Evolutionary conservation across 306 rosid genomes (phyloP).

Genomic region (Mimosa bimucronata): DNA sequence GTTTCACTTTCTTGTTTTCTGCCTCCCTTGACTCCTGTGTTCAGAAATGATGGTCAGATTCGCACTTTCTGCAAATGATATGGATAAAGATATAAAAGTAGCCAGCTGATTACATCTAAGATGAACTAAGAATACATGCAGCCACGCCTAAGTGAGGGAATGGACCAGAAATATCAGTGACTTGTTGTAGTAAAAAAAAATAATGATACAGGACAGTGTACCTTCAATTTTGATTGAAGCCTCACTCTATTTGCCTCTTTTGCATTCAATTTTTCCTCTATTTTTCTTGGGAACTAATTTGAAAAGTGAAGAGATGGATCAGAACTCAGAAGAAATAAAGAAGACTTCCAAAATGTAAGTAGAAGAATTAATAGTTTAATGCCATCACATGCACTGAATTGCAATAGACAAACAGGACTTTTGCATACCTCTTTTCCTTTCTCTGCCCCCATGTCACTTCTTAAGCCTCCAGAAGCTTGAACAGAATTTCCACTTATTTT

Average conservation of each 20-base stretch:
- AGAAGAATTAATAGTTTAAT: not conserved
- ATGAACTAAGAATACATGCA: slow-evolving; percentile 7
- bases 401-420: not conserved
- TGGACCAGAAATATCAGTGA: slow-evolving; percentile 6
- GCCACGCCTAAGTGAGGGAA: slow-evolving; percentile 4
- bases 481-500: slow-evolving; percentile 53
- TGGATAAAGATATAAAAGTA: slow-evolving; percentile 7
- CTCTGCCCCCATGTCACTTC: slow-evolving; percentile 46
- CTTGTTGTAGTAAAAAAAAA: not conserved
- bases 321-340: slow-evolving; percentile 23
- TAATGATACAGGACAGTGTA: slow-evolving; percentile 28
- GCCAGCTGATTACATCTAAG: not conserved
- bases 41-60: slow-evolving; percentile 31
- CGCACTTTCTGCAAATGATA: not conserved
- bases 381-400: not conserved
- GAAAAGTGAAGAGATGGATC: not conserved
- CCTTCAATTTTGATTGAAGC: slow-evolving; percentile 67
- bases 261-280: slow-evolving; percentile 48
- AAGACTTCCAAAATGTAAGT: slow-evolving; percentile 4
- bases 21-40: slow-evolving; percentile 44
- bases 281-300: slow-evolving; percentile 44
- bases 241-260: slow-evolving; percentile 45
- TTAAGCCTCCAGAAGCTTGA: slow-evolving; percentile 39
- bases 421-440: slow-evolving; percentile 60
- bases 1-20: slow-evolving; percentile 42